Base-by-base conservation (phyloP, 345 rosid species). In the Trapa bicornis region DNA sequence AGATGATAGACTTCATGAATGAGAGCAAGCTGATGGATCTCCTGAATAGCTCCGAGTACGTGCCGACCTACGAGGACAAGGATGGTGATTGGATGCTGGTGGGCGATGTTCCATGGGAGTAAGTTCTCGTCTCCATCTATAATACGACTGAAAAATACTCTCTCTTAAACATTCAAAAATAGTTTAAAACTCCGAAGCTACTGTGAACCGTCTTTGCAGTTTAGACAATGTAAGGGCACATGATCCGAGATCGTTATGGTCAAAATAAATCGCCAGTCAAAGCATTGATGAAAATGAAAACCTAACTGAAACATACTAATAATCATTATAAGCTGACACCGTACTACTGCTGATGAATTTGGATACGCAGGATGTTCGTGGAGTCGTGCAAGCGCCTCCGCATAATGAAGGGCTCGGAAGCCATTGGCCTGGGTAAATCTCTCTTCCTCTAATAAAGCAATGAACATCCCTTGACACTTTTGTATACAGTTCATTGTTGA, bases 71-170 rank as follows among this genome's bases (percentile, higher is more conserved):
- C 70, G 97, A 89, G 75, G 98, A 92, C 73, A 92, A 88, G 82
- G 98, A 89, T 65, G 97, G 97, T 2, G 98, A 92, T 74, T 92
- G 97, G 98, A 92, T 92, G 98, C 93, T 92, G 65, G 97, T 92
- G 52, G 98, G 97, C 4, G 98, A 92, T 83, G 98, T 89, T 72
- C 98, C 98, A 62, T 92, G 98, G 98, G 85, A 81, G 98, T 92
- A 77, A 72, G 98, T 84, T 67, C 37, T 14, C 58, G 17, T 56
- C 68, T 72, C 47, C 39, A 33, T 32, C 37, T 22, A 22, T 22
- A 22, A 22, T 22, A 22, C 29, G 29, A 22, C 29, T 22, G 29
- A 22, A 22, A 22, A 22, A 22, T 22, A 22, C 29, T 22, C 29
- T 22, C 29, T 22, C 29, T 22, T 22, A 22, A 22, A 22, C 29